Evolutionary conservation across 1,284 basidiomycete genomes (phyloP).

Genomic region (Cronartium quercuum): DNA sequence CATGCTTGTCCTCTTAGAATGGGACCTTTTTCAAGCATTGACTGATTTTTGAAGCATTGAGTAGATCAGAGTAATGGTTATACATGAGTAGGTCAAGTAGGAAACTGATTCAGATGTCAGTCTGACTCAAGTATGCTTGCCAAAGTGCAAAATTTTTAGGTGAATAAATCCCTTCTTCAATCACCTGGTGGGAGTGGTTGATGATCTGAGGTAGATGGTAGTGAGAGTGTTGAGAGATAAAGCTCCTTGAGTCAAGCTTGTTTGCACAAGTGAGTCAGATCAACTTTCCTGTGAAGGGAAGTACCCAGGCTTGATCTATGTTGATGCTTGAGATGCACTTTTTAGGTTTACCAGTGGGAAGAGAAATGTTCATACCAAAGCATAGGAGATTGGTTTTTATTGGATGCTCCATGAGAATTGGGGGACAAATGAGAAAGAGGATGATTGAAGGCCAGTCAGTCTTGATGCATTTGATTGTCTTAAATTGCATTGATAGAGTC

Average conservation of each 20-base stretch:
- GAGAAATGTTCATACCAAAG: neutral
- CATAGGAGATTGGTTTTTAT: neutral
- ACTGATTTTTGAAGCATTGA: conserved; percentile 51
- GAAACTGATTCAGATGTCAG: conserved; percentile 61
- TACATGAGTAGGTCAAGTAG: conserved; percentile 60
- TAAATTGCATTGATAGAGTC: neutral
- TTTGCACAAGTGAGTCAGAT: conserved; percentile 12
- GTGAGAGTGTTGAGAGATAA: conserved; percentile 5
- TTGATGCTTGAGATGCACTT: conserved; percentile 5
- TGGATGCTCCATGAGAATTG: neutral
- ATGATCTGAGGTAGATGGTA: neutral
- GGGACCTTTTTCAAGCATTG: neutral
- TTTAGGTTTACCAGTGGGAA: neutral
- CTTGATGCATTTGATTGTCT: conserved; percentile 13
- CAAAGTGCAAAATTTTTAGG: conserved; percentile 49
- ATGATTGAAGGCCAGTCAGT: conserved; percentile 11
- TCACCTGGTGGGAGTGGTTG: neutral
- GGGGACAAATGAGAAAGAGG: conserved; percentile 7
- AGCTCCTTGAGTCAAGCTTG: neutral
- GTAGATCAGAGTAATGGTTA: conserved; percentile 58
- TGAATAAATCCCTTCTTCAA: neutral
- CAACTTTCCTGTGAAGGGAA: conserved; percentile 12
- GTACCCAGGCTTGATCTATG: neutral
- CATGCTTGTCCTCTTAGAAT: neutral
- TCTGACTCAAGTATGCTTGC: conserved; percentile 49